Evolutionary conservation across 1,284 basidiomycete genomes (phyloP).

Genomic region (Papiliotrema fonsecae): DNA sequence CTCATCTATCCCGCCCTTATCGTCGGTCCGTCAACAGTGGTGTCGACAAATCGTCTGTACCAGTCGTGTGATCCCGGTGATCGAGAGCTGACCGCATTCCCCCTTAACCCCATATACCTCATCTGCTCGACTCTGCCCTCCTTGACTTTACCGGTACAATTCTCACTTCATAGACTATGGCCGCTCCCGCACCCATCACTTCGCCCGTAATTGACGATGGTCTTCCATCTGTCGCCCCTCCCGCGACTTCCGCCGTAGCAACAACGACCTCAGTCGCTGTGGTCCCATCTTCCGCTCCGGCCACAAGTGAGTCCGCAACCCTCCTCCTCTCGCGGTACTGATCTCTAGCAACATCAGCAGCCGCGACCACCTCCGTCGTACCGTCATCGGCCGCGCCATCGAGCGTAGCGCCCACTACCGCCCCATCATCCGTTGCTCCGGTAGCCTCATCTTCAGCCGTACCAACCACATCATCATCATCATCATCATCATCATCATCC

Average conservation of each 20-base stretch:
- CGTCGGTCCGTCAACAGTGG: neutral
- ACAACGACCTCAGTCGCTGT: too few relatives aligned
- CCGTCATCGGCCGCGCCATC: neutral
- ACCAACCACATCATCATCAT: neutral
- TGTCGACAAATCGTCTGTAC: neutral
- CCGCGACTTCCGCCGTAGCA: neutral
- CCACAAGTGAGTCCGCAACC: neutral
- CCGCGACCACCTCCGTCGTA: neutral
- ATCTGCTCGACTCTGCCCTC: neutral
- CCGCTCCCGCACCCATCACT: neutral
- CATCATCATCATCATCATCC: neutral
- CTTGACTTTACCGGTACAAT: neutral
- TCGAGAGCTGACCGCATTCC: neutral
- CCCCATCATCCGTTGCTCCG: neutral
- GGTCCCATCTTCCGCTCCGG: neutral
- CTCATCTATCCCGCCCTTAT: neutral
- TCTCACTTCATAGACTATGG: neutral
- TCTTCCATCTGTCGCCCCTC: neutral
- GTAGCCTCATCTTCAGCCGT: neutral
- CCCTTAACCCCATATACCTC: neutral
- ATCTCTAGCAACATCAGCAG: neutral
- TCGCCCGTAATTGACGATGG: neutral
- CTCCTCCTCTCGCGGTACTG: too few relatives aligned
- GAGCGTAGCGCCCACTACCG: neutral
- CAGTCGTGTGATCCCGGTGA: neutral